Evolutionary conservation across 306 rosid species (phyloP), one percentile per base, ranked within the genome.

Genomic region (Cicer arietinum): DNA sequence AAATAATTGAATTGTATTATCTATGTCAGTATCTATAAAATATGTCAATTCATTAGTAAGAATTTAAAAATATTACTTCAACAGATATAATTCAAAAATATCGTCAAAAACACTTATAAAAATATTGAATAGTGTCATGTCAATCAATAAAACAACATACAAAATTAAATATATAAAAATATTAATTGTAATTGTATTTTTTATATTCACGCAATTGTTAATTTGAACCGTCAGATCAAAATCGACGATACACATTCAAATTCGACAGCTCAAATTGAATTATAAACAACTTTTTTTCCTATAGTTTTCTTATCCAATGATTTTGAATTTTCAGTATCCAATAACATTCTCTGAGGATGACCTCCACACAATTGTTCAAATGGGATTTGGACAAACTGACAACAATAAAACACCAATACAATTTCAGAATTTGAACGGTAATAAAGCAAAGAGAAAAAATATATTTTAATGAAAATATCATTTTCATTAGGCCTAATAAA

Each of bases 301-400:
- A n/a, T n/a, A n/a, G n/a, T n/a, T n/a, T n/a, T 53, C 12, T 74
- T 76, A 56, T 68, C 8, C 40, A 69, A 57, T 58, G 45, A 56
- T 71, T 66, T 44, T 17, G 25, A 67, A 6, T 42, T 64, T 51
- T 2, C 85, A 91, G 96, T 89, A 72, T 84, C 93, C 92, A 81
- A 41, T 77, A 51, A 69, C 81, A 53, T 91, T 89, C 66, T 91
- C 86, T 64, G 97, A 90, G 61, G 98, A 90, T 77, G 97, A 91
- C 45, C 90, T 94, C 61, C 91, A 91, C 59, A 81, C 85, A 73
- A 83, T 94, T 64, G 97, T 90, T 61, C 96, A 94, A 14, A 94
- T 91, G 98, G 96, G 98, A 3, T 82, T 88, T 72, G 86, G 91
- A 65, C 97, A 88, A 86, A 85, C 75, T 77, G 81, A 78, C 13